Conservation (phyloP, 2,329 filamentous ascomycete genomes). For the Botryotinia narcissicola region DNA sequence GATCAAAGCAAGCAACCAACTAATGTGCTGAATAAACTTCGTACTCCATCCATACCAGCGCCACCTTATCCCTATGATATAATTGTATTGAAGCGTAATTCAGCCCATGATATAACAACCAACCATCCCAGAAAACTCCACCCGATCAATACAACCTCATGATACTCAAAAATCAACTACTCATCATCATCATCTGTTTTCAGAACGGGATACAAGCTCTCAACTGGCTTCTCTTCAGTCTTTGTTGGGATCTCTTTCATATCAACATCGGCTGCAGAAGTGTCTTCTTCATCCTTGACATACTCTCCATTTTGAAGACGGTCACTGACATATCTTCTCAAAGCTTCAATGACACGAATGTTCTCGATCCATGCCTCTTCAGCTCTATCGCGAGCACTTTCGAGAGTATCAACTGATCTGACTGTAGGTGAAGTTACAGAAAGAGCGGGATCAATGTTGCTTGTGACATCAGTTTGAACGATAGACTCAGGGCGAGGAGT, state of each 20-base stretch:
- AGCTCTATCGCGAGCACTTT: slow-evolving; percentile 54
- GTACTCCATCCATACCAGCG: background rate
- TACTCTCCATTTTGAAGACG: slow-evolving; percentile 58
- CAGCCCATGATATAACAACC: slow-evolving; percentile 2
- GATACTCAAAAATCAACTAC: background rate
- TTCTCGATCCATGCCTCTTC: slow-evolving; percentile 66
- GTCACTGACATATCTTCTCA: slow-evolving; percentile 56
- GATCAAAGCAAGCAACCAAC: background rate
- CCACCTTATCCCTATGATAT: background rate
- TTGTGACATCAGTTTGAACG: slow-evolving; percentile 42
- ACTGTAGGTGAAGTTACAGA: slow-evolving; percentile 52
- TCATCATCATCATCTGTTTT: slow-evolving; percentile 27
- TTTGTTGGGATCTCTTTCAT: slow-evolving; percentile 7
- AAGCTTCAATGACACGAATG: slow-evolving; percentile 61
- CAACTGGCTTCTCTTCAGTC: slow-evolving; percentile 19
- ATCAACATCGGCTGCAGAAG: slow-evolving; percentile 27
- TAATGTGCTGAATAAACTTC: background rate
- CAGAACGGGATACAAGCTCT: slow-evolving; percentile 31
- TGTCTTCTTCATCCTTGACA: slow-evolving; percentile 38
- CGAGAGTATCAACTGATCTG: slow-evolving; percentile 50
- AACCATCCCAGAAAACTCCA: slow-evolving; percentile 1
- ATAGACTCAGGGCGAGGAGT: slow-evolving; percentile 40
- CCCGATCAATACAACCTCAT: background rate
- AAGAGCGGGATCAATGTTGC: slow-evolving; percentile 39
- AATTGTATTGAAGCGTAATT: background rate